These are phyloP conservation scores for Davidsoniella neocaledoniae DNA, from an alignment of 2,329 filamentous ascomycete genomes.

Conservation along the genomic window DNA sequence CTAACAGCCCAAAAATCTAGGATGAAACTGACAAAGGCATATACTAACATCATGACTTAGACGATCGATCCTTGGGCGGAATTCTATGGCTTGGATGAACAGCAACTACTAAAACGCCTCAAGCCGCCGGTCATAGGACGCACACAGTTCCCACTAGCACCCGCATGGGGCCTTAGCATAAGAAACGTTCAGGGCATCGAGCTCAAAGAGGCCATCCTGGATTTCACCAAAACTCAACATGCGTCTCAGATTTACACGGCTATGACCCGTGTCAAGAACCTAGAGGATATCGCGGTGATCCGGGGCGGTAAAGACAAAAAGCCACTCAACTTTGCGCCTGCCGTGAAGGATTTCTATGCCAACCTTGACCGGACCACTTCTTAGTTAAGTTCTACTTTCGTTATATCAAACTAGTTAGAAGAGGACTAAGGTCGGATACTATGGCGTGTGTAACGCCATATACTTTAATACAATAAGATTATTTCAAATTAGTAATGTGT, in stretches of 20 bases:
- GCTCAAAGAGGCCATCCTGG: not conserved
- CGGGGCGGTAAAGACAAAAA: not conserved
- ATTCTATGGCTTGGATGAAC: no score
- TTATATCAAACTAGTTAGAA: no score
- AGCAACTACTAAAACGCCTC: not conserved
- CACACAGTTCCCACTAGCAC: not conserved
- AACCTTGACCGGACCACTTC: not conserved
- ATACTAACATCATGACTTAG: no score
- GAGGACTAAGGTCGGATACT: no score
- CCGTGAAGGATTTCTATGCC: no score
- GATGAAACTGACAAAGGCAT: not conserved
- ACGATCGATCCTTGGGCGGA: no score
- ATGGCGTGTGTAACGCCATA: no score
- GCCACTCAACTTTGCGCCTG: no score
- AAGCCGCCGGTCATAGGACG: not conserved
- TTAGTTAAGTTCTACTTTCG: conserved; percentile 3
- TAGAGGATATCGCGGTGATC: not conserved
- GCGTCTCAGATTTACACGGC: not conserved
- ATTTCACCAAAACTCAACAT: not conserved
- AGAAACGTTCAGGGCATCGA: not conserved
- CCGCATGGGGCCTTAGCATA: not conserved
- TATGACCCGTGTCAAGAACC: not conserved
- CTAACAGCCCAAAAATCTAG: no score
- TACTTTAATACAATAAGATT: no score
- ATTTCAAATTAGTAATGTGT: no score